Conservation (phyloP, 139 green algal genomes). For the Chlamydomonas sphaeroides region DNA sequence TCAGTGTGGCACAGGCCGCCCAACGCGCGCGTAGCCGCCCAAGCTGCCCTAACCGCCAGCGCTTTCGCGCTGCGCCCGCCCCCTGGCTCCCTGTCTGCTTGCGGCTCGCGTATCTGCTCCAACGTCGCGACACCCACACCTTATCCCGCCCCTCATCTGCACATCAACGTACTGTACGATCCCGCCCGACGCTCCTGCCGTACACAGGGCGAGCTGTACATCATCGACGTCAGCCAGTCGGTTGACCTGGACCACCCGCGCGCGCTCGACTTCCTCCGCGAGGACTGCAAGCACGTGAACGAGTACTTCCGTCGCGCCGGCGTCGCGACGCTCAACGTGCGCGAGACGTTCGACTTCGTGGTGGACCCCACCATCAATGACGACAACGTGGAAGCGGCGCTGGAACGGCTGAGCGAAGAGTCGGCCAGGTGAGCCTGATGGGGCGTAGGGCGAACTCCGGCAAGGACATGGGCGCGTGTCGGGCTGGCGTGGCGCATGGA, state of each 20-base stretch:
- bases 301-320: conserved; percentile 86
- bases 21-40: too few relatives aligned
- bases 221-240: conserved; percentile 95
- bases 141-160: too few relatives aligned
- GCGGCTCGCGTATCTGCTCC: too few relatives aligned
- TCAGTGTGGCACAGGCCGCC: too few relatives aligned
- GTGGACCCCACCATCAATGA: conserved; percentile 90
- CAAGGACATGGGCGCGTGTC: not conserved
- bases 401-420: conserved; percentile 81
- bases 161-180: too few relatives aligned
- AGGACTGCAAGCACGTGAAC: conserved; percentile 94
- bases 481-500: not conserved
- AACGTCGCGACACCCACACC: too few relatives aligned
- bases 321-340: conserved; percentile 83
- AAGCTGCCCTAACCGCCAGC: too few relatives aligned
- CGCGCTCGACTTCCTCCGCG: conserved; percentile 96
- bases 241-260: conserved; percentile 98
- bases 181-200: too few relatives aligned
- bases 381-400: conserved; percentile 79
- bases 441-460: not conserved
- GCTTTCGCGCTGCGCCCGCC: too few relatives aligned
- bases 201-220: conserved; percentile 82
- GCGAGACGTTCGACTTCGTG: conserved; percentile 98
- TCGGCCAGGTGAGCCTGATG: conserved; percentile 71
- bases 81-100: too few relatives aligned